These are phyloP conservation scores for Endothia cerciana DNA, from an alignment of 2,329 filamentous ascomycete species.

Conservation along the genomic window DNA sequence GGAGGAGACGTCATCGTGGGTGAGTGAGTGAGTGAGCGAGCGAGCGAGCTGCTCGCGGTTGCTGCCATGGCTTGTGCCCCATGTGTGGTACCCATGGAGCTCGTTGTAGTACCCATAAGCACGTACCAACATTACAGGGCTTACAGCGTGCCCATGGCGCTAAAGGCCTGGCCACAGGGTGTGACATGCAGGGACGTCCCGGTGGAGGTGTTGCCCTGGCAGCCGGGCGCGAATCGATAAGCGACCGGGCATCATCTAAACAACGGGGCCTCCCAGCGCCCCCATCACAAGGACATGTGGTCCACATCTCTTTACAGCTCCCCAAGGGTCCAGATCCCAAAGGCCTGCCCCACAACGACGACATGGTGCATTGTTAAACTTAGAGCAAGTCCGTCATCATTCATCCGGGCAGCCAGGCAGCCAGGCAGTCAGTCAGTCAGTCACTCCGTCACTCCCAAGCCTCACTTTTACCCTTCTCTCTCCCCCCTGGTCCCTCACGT, in stretches of 20 bases:
- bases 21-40: too few relatives aligned
- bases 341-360: slow-evolving; percentile 4
- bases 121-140: background rate
- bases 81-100: too few relatives aligned
- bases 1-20: too few relatives aligned
- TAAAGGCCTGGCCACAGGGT: background rate
- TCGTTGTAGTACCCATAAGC: background rate
- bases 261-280: too few relatives aligned
- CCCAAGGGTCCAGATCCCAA: slow-evolving; percentile 14
- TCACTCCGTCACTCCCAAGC: too few relatives aligned
- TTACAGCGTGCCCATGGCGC: background rate
- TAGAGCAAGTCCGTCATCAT: slow-evolving; percentile 14
- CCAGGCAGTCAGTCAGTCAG: too few relatives aligned
- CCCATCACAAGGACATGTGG: too few relatives aligned
- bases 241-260: background rate
- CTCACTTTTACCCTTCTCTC: slow-evolving; percentile 1
- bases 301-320: background rate
- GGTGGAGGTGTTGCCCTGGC: slow-evolving; percentile 8
- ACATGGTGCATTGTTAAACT: slow-evolving; percentile 18
- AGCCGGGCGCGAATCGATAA: slow-evolving; percentile 5
- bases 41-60: too few relatives aligned
- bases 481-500: background rate
- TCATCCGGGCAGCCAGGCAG: slow-evolving; percentile 8
- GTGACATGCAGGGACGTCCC: slow-evolving; percentile 14
- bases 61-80: too few relatives aligned